These are phyloP conservation scores for Aspergillus conjunctus DNA, from an alignment of 495 filamentous ascomycete genomes.

Conservation along the genomic window DNA sequence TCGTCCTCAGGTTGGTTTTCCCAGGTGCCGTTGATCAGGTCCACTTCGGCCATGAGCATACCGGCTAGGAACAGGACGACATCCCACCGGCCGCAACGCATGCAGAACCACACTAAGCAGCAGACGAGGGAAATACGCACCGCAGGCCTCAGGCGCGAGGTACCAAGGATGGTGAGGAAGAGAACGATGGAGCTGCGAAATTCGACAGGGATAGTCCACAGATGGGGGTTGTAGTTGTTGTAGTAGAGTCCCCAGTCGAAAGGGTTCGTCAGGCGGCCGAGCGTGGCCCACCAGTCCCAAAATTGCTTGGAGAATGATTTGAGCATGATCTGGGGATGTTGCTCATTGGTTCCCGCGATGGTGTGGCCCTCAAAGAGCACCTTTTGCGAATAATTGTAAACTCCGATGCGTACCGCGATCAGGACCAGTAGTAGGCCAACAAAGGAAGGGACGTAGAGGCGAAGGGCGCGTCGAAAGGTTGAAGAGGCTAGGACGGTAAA, in stretches of 20 bases:
- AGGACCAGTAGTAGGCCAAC: constrained; percentile 59
- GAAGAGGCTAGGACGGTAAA: constrained; percentile 57
- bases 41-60: constrained; percentile 60
- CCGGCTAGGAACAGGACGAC: constrained; percentile 61
- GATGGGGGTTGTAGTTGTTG: constrained; percentile 64
- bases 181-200: constrained; percentile 66
- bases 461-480: constrained; percentile 63
- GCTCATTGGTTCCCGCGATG: constrained; percentile 50
- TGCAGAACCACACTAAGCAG: constrained; percentile 54
- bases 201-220: constrained; percentile 77
- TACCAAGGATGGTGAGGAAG: constrained; percentile 60
- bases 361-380: constrained; percentile 46
- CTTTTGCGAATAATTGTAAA: constrained; percentile 46
- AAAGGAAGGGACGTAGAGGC: constrained; percentile 64
- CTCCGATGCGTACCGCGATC: constrained; percentile 53
- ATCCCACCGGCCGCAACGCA: constrained; percentile 61
- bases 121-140: constrained; percentile 50
- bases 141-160: constrained; percentile 50
- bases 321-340: constrained; percentile 46
- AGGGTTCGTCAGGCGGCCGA: constrained; percentile 53
- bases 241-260: constrained; percentile 58
- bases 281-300: constrained; percentile 50
- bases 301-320: constrained; percentile 48
- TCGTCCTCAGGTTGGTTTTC: constrained; percentile 29
- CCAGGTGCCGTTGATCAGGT: constrained; percentile 53